Evolutionary conservation across 495 filamentous ascomycete species (phyloP).

Genomic region (Acidomyces sp.): DNA sequence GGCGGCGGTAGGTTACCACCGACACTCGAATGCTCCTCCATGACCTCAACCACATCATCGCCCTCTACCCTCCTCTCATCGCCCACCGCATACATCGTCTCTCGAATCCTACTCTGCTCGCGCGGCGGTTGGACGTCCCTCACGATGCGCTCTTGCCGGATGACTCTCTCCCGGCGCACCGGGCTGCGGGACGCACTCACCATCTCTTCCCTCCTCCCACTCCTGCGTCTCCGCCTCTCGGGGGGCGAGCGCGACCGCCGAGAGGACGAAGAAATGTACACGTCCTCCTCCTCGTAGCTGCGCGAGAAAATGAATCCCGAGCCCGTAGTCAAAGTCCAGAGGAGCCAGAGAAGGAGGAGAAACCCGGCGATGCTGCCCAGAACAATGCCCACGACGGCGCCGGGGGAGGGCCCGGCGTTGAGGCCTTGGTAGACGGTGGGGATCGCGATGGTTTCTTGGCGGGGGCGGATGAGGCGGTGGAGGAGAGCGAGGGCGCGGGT

Average conservation of each 20-base stretch:
- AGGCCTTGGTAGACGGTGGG: slow-evolving; percentile 56
- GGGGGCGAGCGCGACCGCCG: slow-evolving; percentile 15
- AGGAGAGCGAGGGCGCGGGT: no score
- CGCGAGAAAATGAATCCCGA: slow-evolving; percentile 5
- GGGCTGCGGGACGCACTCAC: slow-evolving; percentile 24
- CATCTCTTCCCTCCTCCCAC: slow-evolving; percentile 24
- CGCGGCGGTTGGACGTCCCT: slow-evolving; percentile 23
- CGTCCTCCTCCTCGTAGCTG: slow-evolving; percentile 21
- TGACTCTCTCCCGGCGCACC: slow-evolving; percentile 12
- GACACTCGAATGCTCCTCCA: slow-evolving; percentile 29
- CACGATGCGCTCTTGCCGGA: slow-evolving; percentile 25
- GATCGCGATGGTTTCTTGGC: slow-evolving; percentile 36
- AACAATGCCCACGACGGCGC: slow-evolving; percentile 69
- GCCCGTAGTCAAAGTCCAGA: slow-evolving; percentile 34
- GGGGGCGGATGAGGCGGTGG: no score
- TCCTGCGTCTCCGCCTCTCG: slow-evolving; percentile 19
- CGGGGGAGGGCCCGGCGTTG: slow-evolving; percentile 46
- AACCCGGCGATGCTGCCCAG: slow-evolving; percentile 76
- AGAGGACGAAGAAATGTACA: slow-evolving; percentile 8
- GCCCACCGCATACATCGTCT: slow-evolving; percentile 21
- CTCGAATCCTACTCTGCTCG: slow-evolving; percentile 13
- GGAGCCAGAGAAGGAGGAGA: slow-evolving; percentile 58
- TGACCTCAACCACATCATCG: slow-evolving; percentile 34
- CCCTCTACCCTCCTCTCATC: slow-evolving; percentile 27
- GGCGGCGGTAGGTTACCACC: slow-evolving; percentile 18